These are phyloP conservation scores for Penicillium coprophilum DNA, from an alignment of 495 filamentous ascomycete genomes.

Conservation along the genomic window DNA sequence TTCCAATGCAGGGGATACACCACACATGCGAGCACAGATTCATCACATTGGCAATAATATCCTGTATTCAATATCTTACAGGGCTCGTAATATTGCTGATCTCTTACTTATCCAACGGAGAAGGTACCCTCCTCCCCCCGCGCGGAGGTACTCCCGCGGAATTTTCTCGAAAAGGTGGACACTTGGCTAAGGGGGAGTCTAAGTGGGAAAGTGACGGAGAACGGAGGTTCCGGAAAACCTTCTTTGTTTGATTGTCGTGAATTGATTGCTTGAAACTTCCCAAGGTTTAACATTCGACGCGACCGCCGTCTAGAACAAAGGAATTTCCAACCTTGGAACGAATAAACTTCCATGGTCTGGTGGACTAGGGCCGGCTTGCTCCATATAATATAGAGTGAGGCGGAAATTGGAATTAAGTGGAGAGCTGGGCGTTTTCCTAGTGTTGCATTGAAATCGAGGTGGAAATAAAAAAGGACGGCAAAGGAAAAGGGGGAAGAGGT, in stretches of 20 bases:
- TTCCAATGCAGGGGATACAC: slow-evolving; percentile 14
- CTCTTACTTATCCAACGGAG: slow-evolving; percentile 7
- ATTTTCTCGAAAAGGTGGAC: slow-evolving; percentile 35
- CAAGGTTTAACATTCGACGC: slow-evolving; percentile 25
- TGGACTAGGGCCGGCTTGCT: slow-evolving; percentile 2
- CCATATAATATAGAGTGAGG: not conserved
- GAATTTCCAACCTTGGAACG: not conserved
- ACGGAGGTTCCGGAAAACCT: slow-evolving; percentile 15
- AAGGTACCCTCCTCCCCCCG: slow-evolving; percentile 9
- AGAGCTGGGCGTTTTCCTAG: not conserved
- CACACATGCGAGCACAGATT: slow-evolving; percentile 1
- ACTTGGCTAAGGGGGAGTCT: slow-evolving; percentile 5
- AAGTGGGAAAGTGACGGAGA: slow-evolving; percentile 7
- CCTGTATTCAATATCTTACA: not conserved
- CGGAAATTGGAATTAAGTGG: slow-evolving; percentile 8
- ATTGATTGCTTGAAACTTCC: not conserved
- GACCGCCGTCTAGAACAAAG: slow-evolving; percentile 16
- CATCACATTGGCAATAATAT: slow-evolving; percentile 6
- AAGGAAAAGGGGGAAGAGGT: slow-evolving; percentile 19
- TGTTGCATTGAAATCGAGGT: slow-evolving; percentile 9
- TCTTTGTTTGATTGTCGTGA: not conserved
- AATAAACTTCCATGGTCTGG: slow-evolving; percentile 7
- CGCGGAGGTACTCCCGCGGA: slow-evolving; percentile 22
- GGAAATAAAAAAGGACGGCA: not conserved
- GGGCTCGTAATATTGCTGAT: slow-evolving; percentile 1